Base-by-base conservation (phyloP, 805 yeast genomes). In the Suhomyces xylopsoci region DNA sequence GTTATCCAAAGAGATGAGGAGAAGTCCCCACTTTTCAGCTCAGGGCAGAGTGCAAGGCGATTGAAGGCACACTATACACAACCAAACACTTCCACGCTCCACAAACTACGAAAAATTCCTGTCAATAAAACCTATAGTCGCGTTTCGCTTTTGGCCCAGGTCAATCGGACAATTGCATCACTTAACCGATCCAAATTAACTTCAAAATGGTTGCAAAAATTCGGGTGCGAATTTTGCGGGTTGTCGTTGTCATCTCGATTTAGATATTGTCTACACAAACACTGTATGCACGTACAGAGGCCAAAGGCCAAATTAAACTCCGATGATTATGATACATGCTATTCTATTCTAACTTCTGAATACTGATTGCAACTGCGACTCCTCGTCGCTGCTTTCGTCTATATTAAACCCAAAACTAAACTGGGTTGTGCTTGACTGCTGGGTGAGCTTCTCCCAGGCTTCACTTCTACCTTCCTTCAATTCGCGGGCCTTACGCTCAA, bases 371-470 rank as follows among this genome's bases (percentile, higher is more conserved):
- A 12, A 28, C 32, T 38, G 19, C 7, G 24, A 10, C 20, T 59
- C 55, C 38, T 63, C 70, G 24, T 64, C 70, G 48, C 57, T 58
- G 42, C 63, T 59, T 28, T 62, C 66, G 17, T 64, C 67, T 9
- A 59, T 51, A n/a, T 54, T 64, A 52, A 73, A 73, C 8, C 67
- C 68, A 54, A 73, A 73, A 2, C 71, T 63, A 52, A 71, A 70
- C 5, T 59, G 55, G 3, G 51, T 28, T 5, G 48, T 49, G n/a
- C 25, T 24, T 6, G 25, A 15, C 7, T 30, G 32, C 43, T 53
- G 60, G 2, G 73, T 68, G 48, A 82, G 66, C 25, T 68, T 67
- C 48, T 80, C 79, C 91, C 90, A 86, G 24, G 72, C 62, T 55
- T 81, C 78, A 28, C 82, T 79, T 47, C 70, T 71, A 7, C 77